Conservation (phyloP, 2,329 filamentous ascomycete species). For the Colletotrichum liriopes region DNA sequence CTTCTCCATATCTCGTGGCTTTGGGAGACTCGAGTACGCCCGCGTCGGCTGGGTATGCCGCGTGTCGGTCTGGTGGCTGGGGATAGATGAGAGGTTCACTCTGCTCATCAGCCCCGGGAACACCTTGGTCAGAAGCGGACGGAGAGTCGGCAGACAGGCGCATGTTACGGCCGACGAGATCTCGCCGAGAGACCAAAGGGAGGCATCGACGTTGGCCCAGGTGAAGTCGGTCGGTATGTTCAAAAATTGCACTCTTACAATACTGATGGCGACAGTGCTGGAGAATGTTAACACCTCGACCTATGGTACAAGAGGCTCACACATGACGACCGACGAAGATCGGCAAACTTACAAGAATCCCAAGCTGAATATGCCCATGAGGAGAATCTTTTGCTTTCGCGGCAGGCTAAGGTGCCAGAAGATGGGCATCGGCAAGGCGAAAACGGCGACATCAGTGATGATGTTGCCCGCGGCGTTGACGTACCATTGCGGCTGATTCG, state of each 20-base stretch:
- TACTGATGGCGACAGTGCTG: conserved; percentile 47
- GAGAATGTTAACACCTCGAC: neutral
- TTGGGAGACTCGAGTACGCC: conserved; percentile 20
- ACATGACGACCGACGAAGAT: neutral
- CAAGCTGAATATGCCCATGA: conserved; percentile 49
- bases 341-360: conserved; percentile 48
- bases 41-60: conserved; percentile 10
- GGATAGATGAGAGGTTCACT: conserved; percentile 32
- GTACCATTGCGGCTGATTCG: conserved; percentile 45
- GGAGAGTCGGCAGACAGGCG: conserved; percentile 47
- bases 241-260: conserved; percentile 46
- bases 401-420: conserved; percentile 47
- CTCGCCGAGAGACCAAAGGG: conserved; percentile 47
- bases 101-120: conserved; percentile 35
- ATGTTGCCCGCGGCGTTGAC: conserved; percentile 49
- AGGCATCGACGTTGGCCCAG: conserved; percentile 46
- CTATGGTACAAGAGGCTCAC: neutral
- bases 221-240: conserved; percentile 43
- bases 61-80: conserved; percentile 32
- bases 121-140: conserved; percentile 44
- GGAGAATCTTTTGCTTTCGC: conserved; percentile 45
- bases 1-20: conserved; percentile 28
- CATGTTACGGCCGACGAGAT: conserved; percentile 45
- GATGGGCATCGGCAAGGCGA: conserved; percentile 48
- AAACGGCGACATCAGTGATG: conserved; percentile 48